Evolutionary conservation across 441 rosid genomes (phyloP).

Genomic region (Corymbia calophylla): DNA sequence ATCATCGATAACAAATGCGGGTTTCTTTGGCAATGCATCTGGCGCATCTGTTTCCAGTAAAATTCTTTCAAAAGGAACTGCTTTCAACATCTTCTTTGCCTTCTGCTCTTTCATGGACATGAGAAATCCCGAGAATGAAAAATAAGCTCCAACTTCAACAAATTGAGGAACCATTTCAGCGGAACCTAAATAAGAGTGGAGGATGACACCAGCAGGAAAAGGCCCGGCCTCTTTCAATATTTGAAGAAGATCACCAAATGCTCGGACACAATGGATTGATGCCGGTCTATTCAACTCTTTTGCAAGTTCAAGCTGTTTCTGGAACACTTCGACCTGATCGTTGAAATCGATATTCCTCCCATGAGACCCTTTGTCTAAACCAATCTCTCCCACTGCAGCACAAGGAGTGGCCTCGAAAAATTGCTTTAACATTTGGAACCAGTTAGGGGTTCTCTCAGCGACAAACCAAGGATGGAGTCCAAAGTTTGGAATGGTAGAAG

Average conservation of each 20-base stretch:
- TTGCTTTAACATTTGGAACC: conserved; percentile 65
- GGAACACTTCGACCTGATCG: conserved; percentile 72
- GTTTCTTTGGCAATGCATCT: conserved; percentile 69
- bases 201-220: conserved; percentile 78
- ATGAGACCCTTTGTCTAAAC: conserved; percentile 76
- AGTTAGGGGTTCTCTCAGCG: conserved; percentile 57
- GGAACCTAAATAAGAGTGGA: conserved; percentile 83
- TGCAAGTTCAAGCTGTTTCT: conserved; percentile 75
- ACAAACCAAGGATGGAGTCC: conserved; percentile 91
- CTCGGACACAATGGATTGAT: conserved; percentile 83
- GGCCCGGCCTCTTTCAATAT: conserved; percentile 70
- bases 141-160: conserved; percentile 78
- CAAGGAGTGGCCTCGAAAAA: conserved; percentile 56
- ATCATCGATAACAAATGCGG: conserved; percentile 42
- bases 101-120: conserved; percentile 63
- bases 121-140: conserved; percentile 81
- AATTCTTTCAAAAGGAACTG: conserved; percentile 71
- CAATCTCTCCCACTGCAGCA: conserved; percentile 98
- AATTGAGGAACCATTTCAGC: conserved; percentile 89
- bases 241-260: conserved; percentile 73
- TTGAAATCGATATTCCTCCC: conserved; percentile 59
- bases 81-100: conserved; percentile 62
- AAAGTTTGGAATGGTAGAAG: conserved; percentile 74
- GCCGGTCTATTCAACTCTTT: conserved; percentile 72
- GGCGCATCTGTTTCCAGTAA: conserved; percentile 94